Evolutionary conservation across 495 filamentous ascomycete genomes (phyloP).

Genomic region (Aspergillus baeticus): DNA sequence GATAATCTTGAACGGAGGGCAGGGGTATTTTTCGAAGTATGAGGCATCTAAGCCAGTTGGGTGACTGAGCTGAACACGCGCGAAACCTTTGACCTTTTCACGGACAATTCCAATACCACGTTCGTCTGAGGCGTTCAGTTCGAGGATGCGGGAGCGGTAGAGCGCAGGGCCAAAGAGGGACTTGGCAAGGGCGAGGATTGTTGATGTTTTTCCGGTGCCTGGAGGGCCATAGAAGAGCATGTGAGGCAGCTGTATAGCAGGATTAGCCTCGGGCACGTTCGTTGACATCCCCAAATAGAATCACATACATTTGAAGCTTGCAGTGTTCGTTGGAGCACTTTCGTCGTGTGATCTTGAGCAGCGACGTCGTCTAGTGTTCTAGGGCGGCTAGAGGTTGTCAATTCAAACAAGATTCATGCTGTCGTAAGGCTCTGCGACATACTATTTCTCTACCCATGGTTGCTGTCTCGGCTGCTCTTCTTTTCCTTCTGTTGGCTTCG

Average conservation of each 20-base stretch:
- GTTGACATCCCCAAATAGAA: not conserved
- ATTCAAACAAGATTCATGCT: not conserved
- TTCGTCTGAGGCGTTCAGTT: conserved; percentile 98
- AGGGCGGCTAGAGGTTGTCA: conserved; percentile 64
- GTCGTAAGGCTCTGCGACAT: conserved; percentile 26
- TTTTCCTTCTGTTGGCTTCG: conserved; percentile 54
- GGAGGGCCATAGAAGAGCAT: conserved; percentile 99
- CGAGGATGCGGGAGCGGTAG: conserved; percentile 89
- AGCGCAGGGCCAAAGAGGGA: conserved; percentile 96
- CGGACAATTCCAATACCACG: conserved; percentile 95
- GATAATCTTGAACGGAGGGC: conserved; percentile 97
- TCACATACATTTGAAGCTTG: conserved; percentile 80
- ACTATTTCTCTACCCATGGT: conserved; percentile 99
- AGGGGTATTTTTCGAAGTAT: conserved; percentile 79
- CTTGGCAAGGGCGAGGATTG: conserved; percentile 92
- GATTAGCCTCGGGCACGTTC: not conserved
- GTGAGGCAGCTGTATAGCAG: conserved; percentile 71
- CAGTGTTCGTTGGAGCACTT: conserved; percentile 84
- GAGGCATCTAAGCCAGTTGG: conserved; percentile 58
- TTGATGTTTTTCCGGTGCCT: conserved; percentile 98
- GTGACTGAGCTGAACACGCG: conserved; percentile 87
- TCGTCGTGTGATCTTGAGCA: conserved; percentile 96
- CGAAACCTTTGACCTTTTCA: conserved; percentile 99
- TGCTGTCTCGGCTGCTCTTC: conserved; percentile 69
- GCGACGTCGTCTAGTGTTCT: conserved; percentile 93